A percentile compares a stretch with the other conserved stretches of the same genome.
These are phyloP conservation scores for Thermomyces lanuginosus DNA, from an alignment of 2,329 filamentous ascomycete species.

Conservation along the genomic window DNA sequence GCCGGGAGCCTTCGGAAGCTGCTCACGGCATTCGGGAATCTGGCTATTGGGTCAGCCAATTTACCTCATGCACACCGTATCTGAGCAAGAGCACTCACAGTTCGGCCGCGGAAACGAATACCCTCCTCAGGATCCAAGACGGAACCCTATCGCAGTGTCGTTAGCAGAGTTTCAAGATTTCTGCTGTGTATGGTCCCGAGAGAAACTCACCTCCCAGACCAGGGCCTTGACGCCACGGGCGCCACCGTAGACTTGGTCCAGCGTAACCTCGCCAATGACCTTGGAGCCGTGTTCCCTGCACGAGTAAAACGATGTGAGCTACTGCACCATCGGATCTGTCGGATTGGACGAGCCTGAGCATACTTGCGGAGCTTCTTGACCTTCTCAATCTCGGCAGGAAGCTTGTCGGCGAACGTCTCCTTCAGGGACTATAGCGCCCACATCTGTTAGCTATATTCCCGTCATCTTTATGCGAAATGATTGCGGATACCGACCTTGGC, in stretches of 20 bases:
- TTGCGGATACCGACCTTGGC: slow-evolving; percentile 50
- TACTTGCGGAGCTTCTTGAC: slow-evolving; percentile 97
- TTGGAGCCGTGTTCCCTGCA: slow-evolving; percentile 80
- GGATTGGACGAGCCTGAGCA: slow-evolving; percentile 19
- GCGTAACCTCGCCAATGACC: slow-evolving; percentile 91
- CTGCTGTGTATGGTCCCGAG: neutral
- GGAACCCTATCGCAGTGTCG: slow-evolving; percentile 45
- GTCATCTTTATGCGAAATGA: too few relatives aligned
- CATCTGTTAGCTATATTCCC: slow-evolving; percentile 1
- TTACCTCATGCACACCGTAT: neutral
- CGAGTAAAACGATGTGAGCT: slow-evolving; percentile 1
- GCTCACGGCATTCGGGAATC: slow-evolving; percentile 95
- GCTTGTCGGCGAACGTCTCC: slow-evolving; percentile 91
- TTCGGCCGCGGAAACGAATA: slow-evolving; percentile 98
- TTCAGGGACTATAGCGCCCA: slow-evolving; percentile 59
- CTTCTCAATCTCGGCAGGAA: slow-evolving; percentile 95
- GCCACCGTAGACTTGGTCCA: slow-evolving; percentile 98
- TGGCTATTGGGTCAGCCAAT: slow-evolving; percentile 17
- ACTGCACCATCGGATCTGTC: neutral
- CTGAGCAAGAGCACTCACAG: slow-evolving; percentile 32
- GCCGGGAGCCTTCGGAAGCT: slow-evolving; percentile 91
- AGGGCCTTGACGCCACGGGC: slow-evolving; percentile 97
- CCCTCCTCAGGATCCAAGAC: slow-evolving; percentile 97
- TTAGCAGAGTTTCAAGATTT: slow-evolving; percentile 6
- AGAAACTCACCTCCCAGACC: slow-evolving; percentile 69